Percentiles rank a stretch among this genome's conserved stretches.
phyloP scores from a whole-genome alignment of 116 monocot genomes.

The Thalassia testudinum region DNA sequence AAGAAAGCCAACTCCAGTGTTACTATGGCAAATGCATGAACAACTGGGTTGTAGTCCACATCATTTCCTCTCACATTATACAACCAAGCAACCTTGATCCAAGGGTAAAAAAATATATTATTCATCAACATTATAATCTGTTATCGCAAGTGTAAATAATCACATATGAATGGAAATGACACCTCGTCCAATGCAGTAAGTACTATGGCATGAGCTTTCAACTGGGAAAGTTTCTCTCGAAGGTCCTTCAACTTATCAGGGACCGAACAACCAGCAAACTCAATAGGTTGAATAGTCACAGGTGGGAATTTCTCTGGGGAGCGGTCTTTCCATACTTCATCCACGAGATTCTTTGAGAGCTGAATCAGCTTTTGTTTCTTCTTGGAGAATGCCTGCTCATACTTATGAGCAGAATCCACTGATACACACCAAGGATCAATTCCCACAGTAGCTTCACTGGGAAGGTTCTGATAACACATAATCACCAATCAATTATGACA shows the following conservation, averaged over 20 bases:
- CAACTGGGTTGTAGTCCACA: conserved; percentile 80
- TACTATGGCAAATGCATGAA: conserved; percentile 87
- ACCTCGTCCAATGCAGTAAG: conserved; percentile 93
- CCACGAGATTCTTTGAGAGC: conserved; percentile 64
- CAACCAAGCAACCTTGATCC: conserved; percentile 80
- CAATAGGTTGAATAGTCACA: conserved; percentile 53
- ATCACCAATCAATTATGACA: no score
- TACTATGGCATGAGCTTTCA: conserved; percentile 54
- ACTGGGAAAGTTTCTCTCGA: conserved; percentile 44
- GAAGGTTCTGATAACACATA: conserved; percentile 44
- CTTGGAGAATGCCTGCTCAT: conserved; percentile 52
- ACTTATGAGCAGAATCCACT: conserved; percentile 73
- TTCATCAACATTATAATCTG: no score
- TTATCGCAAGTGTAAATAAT: neutral
- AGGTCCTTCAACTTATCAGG: conserved; percentile 68
- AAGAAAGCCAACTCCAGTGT: conserved; percentile 62
- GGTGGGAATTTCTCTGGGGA: conserved; percentile 42
- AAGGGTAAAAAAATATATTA: neutral
- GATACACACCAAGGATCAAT: conserved; percentile 95
- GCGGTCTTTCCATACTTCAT: conserved; percentile 81
- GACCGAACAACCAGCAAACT: conserved; percentile 65
- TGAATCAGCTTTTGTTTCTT: conserved; percentile 72
- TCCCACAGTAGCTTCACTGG: conserved; percentile 57
- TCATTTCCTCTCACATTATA: conserved; percentile 92
- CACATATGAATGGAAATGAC: conserved; percentile 1